Base-by-base conservation (phyloP, 1,139 yeast species). In the Saccharomyces hybrid region DNA sequence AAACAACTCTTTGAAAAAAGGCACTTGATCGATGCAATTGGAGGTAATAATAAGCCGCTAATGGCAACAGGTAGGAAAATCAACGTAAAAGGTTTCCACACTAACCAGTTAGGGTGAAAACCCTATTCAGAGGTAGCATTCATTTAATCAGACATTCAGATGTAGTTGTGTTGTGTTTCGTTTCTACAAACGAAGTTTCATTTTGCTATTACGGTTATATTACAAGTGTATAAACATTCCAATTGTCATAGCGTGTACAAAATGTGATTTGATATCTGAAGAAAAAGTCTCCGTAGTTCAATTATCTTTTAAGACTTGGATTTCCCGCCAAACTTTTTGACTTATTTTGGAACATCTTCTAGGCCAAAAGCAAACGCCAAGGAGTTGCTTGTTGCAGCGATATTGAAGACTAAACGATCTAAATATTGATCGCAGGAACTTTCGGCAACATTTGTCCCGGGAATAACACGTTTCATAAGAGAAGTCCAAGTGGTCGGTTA, bases 101-200 rank as follows among this genome's bases (percentile, higher is more conserved):
- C 62, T 8, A 55, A 59, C 8, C 59, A 62, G 16, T 16, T 16
- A 16, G 16, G 16, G 51, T 60, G 44, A 67, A 63, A 20, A 58
- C 53, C 23, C 62, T 6, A 55, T 48, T 61, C 65, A 3, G 66
- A 60, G 29, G 32, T 64, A 11, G 54, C 59, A 53, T 53, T 9
- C 49, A 60, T 31, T 70, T 65, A 53, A 57, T 65, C 11, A 49
- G 55, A 26, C 69, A 67, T 53, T 56, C 67, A 2, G 70, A 67
- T 56, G 67, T 64, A 11, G 64, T 66, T 48, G 48, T 66, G 7
- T 44, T 66, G 26, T 66, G 68, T 53, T 64, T 60, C 50, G 68
- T 64, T 49, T 55, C 61, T 3, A 60, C 64, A 1, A 55, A 58
- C 50, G 47, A 51, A 1, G 59, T 57, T 23, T 59, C 69, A 56